A percentile compares a stretch with the other conserved stretches of the same genome.
phyloP scores from a whole-genome alignment of 1,139 yeast genomes.

The Hanseniaspora gamundiae region DNA sequence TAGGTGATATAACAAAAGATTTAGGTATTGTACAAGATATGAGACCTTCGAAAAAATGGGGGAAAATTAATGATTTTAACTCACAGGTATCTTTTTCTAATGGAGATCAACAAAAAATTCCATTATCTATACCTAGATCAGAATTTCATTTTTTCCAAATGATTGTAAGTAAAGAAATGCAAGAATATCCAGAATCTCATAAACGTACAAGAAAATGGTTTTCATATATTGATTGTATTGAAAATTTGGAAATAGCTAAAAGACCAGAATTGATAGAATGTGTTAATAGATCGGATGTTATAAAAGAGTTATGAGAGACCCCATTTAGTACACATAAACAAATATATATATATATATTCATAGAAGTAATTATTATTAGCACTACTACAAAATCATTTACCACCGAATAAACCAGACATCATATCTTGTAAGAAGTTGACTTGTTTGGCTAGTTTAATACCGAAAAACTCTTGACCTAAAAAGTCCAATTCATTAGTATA shows the following conservation, averaged over 20 bases:
- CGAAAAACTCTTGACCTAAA: constrained; percentile 45
- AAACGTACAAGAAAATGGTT: constrained; percentile 66
- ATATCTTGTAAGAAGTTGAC: constrained; percentile 67
- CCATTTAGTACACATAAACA: too few relatives aligned
- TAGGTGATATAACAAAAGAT: constrained; percentile 40
- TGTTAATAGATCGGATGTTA: constrained; percentile 30
- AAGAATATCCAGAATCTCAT: constrained; percentile 65
- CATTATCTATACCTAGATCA: constrained; percentile 28
- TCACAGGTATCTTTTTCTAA: too few relatives aligned
- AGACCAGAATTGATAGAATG: constrained; percentile 64
- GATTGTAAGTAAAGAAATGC: constrained; percentile 42
- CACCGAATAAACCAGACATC: constrained; percentile 66
- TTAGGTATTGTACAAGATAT: constrained; percentile 61
- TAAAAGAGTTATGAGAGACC: too few relatives aligned
- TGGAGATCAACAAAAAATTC: not conserved
- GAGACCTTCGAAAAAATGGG: constrained; percentile 45
- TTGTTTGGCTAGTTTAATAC: constrained; percentile 44
- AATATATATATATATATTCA: not conserved
- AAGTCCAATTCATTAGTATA: constrained; percentile 36
- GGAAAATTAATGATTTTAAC: constrained; percentile 44
- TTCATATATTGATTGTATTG: constrained; percentile 27
- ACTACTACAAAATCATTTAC: not conserved
- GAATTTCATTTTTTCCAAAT: constrained; percentile 80
- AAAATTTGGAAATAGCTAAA: constrained; percentile 35
- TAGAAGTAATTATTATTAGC: too few relatives aligned